A percentile compares a stretch with the other conserved stretches of the same genome.
These are phyloP conservation scores for Eucalyptus paniculata DNA, from an alignment of 345 rosid species.

Conservation along the genomic window DNA sequence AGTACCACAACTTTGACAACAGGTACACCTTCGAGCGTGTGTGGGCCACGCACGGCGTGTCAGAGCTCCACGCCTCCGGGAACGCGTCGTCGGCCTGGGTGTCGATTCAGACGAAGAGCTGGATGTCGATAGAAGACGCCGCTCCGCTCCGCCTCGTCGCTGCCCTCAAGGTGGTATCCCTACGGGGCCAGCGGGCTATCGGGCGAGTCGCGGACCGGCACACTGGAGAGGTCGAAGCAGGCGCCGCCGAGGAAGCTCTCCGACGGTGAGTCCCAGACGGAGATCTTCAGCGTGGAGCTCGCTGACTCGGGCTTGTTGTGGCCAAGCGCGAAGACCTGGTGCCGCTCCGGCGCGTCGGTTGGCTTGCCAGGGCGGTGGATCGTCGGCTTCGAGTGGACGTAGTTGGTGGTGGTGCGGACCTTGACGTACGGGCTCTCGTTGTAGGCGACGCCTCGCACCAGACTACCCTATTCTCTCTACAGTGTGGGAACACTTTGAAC, in stretches of 20 bases:
- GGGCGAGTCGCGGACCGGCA: conserved; percentile 75
- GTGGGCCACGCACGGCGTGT: conserved; percentile 72
- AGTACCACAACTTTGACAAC: conserved; percentile 88
- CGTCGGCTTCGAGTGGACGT: conserved; percentile 34
- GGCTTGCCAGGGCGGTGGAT: conserved; percentile 43
- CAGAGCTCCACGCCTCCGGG: conserved; percentile 83
- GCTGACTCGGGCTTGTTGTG: conserved; percentile 38
- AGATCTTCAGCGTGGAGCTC: conserved; percentile 59
- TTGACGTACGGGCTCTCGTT: conserved; percentile 55
- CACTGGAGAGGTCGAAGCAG: conserved; percentile 74
- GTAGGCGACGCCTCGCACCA: conserved; percentile 55
- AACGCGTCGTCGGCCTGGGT: conserved; percentile 94
- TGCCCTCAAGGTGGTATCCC: conserved; percentile 74
- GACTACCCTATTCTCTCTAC: too few species aligned
- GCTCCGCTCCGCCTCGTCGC: conserved; percentile 15
- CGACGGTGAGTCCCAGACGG: conserved; percentile 70
- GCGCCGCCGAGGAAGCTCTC: conserved; percentile 85
- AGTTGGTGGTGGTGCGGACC: conserved; percentile 42
- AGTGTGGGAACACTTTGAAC: too few species aligned
- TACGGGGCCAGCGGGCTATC: conserved; percentile 86
- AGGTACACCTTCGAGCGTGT: conserved; percentile 93
- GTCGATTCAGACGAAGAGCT: conserved; percentile 87
- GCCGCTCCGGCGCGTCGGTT: conserved; percentile 56
- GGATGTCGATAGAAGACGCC: conserved; percentile 69
- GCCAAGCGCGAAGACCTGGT: conserved; percentile 61